These are phyloP conservation scores for Cyclotella cryptica DNA, from an alignment of 108 stramenopile species.

Conservation along the genomic window DNA sequence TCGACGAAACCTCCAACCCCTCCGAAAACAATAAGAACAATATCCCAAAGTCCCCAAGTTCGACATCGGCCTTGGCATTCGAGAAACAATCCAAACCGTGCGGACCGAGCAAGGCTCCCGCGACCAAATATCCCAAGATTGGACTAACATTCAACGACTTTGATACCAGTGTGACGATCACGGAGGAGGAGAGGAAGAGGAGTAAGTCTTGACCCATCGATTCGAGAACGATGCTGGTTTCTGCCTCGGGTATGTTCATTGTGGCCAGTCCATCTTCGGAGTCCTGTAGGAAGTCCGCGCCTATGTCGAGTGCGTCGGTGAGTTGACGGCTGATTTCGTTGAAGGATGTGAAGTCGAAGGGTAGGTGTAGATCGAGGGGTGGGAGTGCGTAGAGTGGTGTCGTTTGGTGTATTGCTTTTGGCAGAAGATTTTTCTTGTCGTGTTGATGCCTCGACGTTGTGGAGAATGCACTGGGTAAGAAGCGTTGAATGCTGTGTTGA, in stretches of 20 bases:
- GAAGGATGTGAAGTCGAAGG: slow-evolving; percentile 14
- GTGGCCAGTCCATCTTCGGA: slow-evolving; percentile 19
- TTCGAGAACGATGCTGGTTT: slow-evolving; percentile 59
- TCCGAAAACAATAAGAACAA: slow-evolving; percentile 80
- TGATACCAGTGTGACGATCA: slow-evolving; percentile 61
- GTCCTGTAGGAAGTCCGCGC: slow-evolving; percentile 35
- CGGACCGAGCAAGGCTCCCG: slow-evolving; percentile 69
- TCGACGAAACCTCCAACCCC: slow-evolving; percentile 68
- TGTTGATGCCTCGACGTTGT: neutral
- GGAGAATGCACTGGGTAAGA: no score
- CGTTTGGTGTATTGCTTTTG: neutral
- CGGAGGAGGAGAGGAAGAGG: slow-evolving; percentile 66
- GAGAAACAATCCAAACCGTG: slow-evolving; percentile 68
- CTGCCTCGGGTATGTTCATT: slow-evolving; percentile 49
- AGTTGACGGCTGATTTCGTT: slow-evolving; percentile 31
- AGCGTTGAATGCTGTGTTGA: neutral
- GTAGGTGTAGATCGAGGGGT: slow-evolving; percentile 7
- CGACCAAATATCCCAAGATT: slow-evolving; percentile 72
- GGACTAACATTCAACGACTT: slow-evolving; percentile 56
- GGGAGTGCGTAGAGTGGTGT: slow-evolving; percentile 6
- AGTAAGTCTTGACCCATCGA: slow-evolving; percentile 70
- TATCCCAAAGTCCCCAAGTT: slow-evolving; percentile 83
- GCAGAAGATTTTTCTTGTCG: neutral
- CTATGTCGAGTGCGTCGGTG: slow-evolving; percentile 33
- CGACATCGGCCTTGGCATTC: slow-evolving; percentile 70